Evolutionary conservation across 2,329 filamentous ascomycete genomes (phyloP), one percentile per base, ranked within the genome.

Genomic region (Cordyceps fumosorosea): DNA sequence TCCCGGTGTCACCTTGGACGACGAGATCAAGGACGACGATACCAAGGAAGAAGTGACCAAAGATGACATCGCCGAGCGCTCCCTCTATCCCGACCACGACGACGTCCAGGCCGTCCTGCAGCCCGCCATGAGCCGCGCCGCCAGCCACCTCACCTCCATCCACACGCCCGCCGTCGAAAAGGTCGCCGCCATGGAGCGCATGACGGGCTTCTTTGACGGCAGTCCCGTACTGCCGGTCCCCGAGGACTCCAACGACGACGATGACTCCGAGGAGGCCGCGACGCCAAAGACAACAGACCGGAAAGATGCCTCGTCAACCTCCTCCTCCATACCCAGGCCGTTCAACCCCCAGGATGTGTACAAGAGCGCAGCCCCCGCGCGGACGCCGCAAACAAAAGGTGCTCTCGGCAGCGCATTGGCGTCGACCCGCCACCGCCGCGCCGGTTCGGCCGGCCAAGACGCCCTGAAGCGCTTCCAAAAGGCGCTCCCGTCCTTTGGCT

Each of bases 101-200:
- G 82, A 82, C 65, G 84, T 81, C 5, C 82, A 84, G 66, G 84
- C 83, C 8, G 78, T 86, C 52, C 77, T 88, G 56, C 84, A 84
- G 68, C 82, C 83, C 2, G 78, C 83, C 26, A 79, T 88, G 65
- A 86, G 83, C 69, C 77, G 78, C 7, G 76, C 77, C 24, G 84
- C 84, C 10, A 83, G 81, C 5, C 80, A 83, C 53, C 74, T 86
- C 45, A 82, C 82, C 14, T 80, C 81, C 3, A 74, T 78, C 5
- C 79, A 75, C 60, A 86, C 83, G 0, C 81, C 84, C 6, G 83
- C 82, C 4, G 77, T 78, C 32, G 84, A 87, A 69, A 86, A 84
- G 71, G 80, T 78, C 18, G 80, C 81, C 7, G 84, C 81, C 0
- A 75, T 86, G 76, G 78, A 82, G 32, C 69, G 72, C 11, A 71